Percentiles rank a stretch among this genome's conserved stretches.
These are phyloP conservation scores for Thermochaetoides thermophila DNA, from an alignment of 495 filamentous ascomycete genomes.

Conservation along the genomic window DNA sequence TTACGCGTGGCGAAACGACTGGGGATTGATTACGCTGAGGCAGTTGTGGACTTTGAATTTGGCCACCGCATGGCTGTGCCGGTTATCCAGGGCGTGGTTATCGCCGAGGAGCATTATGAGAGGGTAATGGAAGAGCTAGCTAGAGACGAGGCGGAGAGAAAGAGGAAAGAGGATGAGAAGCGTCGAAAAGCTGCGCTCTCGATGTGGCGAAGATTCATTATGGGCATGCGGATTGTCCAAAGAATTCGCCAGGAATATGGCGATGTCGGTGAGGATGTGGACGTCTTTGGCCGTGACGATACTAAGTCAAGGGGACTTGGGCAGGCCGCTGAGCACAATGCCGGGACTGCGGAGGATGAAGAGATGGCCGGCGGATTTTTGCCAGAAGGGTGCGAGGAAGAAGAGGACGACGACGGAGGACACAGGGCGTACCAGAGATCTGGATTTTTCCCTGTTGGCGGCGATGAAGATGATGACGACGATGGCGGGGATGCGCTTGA, in stretches of 20 bases:
- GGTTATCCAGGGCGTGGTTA: conserved; percentile 76
- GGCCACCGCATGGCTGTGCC: conserved; percentile 84
- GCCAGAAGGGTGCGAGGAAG: conserved; percentile 33
- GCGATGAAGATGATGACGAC: conserved; percentile 22
- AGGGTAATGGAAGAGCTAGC: conserved; percentile 66
- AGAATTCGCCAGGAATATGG: conserved; percentile 71
- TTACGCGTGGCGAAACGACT: conserved; percentile 69
- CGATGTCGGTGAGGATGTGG: conserved; percentile 25
- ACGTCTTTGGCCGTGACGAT: conserved; percentile 18
- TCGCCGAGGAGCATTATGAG: conserved; percentile 65
- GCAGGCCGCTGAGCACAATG: conserved; percentile 12
- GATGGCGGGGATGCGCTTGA: conserved; percentile 13
- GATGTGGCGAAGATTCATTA: conserved; percentile 75
- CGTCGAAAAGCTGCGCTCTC: conserved; percentile 55
- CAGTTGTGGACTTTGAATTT: conserved; percentile 95
- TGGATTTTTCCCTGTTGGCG: conserved; percentile 23
- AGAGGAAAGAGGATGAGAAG: conserved; percentile 68
- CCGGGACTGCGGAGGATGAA: conserved; percentile 12
- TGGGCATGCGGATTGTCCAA: conserved; percentile 69
- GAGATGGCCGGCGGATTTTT: conserved; percentile 43
- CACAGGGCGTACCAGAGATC: conserved; percentile 18
- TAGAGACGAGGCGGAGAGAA: conserved; percentile 65
- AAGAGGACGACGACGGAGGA: conserved; percentile 18
- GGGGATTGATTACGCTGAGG: conserved; percentile 81
- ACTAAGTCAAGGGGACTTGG: too few relatives aligned